These are phyloP conservation scores for Orbilia oligospora DNA, from an alignment of 2,329 filamentous ascomycete genomes.

Conservation along the genomic window DNA sequence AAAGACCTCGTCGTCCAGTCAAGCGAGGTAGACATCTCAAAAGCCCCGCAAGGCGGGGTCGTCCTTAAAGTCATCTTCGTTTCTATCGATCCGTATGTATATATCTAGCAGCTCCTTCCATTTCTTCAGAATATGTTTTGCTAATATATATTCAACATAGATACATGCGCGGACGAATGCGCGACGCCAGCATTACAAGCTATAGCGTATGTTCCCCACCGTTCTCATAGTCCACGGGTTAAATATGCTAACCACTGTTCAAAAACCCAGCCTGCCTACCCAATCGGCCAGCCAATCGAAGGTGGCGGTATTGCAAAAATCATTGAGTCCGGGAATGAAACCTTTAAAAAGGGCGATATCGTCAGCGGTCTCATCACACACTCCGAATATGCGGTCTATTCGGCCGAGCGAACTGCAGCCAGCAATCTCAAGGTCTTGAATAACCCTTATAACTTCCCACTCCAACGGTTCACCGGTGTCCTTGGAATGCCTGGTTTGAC, in stretches of 20 bases:
- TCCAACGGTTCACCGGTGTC: conserved; percentile 79
- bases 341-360: conserved; percentile 78
- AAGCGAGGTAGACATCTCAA: conserved; percentile 76
- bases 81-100: conserved; percentile 78
- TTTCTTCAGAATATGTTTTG: too few species aligned
- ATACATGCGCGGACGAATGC: conserved; percentile 86
- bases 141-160: conserved; percentile 13
- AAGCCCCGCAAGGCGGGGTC: conserved; percentile 76
- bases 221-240: too few species aligned
- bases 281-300: conserved; percentile 75
- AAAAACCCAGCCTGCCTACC: conserved; percentile 71
- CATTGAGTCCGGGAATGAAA: conserved; percentile 76
- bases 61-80: conserved; percentile 79
- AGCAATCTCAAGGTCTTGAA: conserved; percentile 72
- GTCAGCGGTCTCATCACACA: conserved; percentile 72
- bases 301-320: conserved; percentile 78
- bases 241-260: too few species aligned
- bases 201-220: conserved; percentile 70
- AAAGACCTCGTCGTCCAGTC: conserved; percentile 79
- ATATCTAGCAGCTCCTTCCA: too few species aligned
- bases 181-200: conserved; percentile 75
- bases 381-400: conserved; percentile 78
- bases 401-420: conserved; percentile 68
- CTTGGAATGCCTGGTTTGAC: conserved; percentile 85
- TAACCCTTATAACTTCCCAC: conserved; percentile 78